Conservation (phyloP, 768 basidiomycete genomes). For the Auriscalpium vulgare region DNA sequence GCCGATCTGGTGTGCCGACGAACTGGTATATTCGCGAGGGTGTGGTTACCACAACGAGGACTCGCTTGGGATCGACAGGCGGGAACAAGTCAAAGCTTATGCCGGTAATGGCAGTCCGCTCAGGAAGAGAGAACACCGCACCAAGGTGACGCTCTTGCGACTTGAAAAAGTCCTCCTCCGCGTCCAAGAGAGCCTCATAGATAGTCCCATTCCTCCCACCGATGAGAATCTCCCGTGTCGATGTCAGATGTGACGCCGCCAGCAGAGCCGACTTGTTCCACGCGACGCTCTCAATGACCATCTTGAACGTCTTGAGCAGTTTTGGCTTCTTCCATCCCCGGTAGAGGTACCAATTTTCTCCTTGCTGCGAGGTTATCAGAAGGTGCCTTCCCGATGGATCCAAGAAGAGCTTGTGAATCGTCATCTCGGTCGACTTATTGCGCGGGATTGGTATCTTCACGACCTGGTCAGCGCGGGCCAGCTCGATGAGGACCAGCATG, state of each 20-base stretch:
- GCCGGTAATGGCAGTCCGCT: slow-evolving; percentile 78
- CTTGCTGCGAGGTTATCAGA: slow-evolving; percentile 75
- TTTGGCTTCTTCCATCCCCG: slow-evolving; percentile 75
- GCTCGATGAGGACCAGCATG: slow-evolving; percentile 79
- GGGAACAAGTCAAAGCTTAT: slow-evolving; percentile 76
- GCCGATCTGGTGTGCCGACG: slow-evolving; percentile 56
- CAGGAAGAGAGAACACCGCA: slow-evolving; percentile 67
- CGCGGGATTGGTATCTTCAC: slow-evolving; percentile 70
- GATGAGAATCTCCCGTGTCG: slow-evolving; percentile 79
- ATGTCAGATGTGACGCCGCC: slow-evolving; percentile 58
- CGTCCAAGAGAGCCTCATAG: slow-evolving; percentile 84
- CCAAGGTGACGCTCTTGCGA: slow-evolving; percentile 76
- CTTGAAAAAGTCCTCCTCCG: slow-evolving; percentile 88
- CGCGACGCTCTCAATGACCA: slow-evolving; percentile 84
- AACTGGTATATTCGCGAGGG: slow-evolving; percentile 89
- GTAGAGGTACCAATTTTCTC: slow-evolving; percentile 92
- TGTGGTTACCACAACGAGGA: slow-evolving; percentile 76
- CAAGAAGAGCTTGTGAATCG: slow-evolving; percentile 77
- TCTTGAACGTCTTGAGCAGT: slow-evolving; percentile 71
- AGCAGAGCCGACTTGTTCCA: slow-evolving; percentile 76
- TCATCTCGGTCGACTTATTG: slow-evolving; percentile 60
- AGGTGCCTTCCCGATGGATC: slow-evolving; percentile 93
- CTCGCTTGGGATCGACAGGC: slow-evolving; percentile 50
- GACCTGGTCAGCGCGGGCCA: slow-evolving; percentile 81
- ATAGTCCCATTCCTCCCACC: slow-evolving; percentile 81